phyloP scores from a whole-genome alignment of 495 filamentous ascomycete species.

The Chlorociboria aeruginascens region DNA sequence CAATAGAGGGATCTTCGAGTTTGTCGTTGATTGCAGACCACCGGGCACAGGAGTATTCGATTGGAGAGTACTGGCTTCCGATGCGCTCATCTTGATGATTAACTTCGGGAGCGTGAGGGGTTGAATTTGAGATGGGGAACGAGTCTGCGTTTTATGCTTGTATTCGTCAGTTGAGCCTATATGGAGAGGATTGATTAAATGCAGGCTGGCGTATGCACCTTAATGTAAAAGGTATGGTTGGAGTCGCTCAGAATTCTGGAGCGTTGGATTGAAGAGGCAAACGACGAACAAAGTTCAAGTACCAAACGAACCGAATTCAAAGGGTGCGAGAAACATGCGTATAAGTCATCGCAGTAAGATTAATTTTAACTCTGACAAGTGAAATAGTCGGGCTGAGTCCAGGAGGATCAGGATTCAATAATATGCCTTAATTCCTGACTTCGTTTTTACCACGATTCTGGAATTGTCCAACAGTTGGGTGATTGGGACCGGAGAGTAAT shows the following conservation, averaged over 20 bases:
- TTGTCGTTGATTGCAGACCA: slow-evolving; percentile 1
- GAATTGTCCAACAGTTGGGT: too few relatives aligned
- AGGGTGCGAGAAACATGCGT: neutral
- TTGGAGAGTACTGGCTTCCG: slow-evolving; percentile 14
- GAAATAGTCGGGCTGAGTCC: too few relatives aligned
- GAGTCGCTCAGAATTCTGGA: too few relatives aligned
- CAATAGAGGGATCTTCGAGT: slow-evolving; percentile 12
- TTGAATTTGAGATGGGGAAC: neutral
- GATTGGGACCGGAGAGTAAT: too few relatives aligned
- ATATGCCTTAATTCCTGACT: too few relatives aligned
- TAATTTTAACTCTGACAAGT: too few relatives aligned
- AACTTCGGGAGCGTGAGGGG: neutral
- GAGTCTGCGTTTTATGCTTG: slow-evolving; percentile 5
- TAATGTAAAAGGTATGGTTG: slow-evolving; percentile 4
- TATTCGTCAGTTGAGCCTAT: slow-evolving; percentile 10
- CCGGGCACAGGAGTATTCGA: slow-evolving; percentile 11
- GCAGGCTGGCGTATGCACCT: slow-evolving; percentile 2
- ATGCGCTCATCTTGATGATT: slow-evolving; percentile 13
- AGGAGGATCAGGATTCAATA: too few relatives aligned
- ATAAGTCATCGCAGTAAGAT: too few relatives aligned
- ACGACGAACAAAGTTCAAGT: too few relatives aligned
- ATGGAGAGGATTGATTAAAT: neutral
- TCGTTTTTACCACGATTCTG: too few relatives aligned
- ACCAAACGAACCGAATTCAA: neutral
- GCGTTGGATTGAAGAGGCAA: too few relatives aligned